phyloP scores from a whole-genome alignment of 2,329 filamentous ascomycete species.

The Byssothecium circinans region DNA sequence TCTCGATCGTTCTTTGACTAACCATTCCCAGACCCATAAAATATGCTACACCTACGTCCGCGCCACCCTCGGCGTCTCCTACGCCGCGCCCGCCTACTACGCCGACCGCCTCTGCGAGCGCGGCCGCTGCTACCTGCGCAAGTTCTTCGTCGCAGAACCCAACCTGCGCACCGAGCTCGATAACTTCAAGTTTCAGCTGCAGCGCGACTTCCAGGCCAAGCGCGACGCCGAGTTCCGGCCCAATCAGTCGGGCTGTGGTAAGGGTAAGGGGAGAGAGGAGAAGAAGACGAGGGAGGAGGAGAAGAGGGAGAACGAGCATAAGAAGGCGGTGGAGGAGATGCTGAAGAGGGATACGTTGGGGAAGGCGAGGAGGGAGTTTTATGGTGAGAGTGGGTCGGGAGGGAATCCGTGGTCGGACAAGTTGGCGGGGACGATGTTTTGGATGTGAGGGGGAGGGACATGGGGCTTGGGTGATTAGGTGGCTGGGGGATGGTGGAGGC shows the following conservation, averaged over 20 bases:
- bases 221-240: not conserved
- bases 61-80: slow-evolving; percentile 36
- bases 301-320: not conserved
- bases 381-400: not conserved
- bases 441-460: not conserved
- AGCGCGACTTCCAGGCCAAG: not conserved
- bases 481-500: no score
- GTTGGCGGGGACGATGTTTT: not conserved
- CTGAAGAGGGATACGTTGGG: not conserved
- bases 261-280: not conserved
- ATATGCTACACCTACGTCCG: slow-evolving; percentile 42
- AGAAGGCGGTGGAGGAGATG: not conserved
- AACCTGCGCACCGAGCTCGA: not conserved
- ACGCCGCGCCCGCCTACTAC: slow-evolving; percentile 40
- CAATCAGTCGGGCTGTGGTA: not conserved
- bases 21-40: slow-evolving; percentile 22
- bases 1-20: not conserved
- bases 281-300: not conserved
- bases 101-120: slow-evolving; percentile 47
- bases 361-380: not conserved
- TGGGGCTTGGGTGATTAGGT: not conserved
- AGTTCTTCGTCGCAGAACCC: slow-evolving; percentile 4
- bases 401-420: not conserved
- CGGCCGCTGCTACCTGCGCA: slow-evolving; percentile 29
- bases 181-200: not conserved